Evolutionary conservation across 2,329 filamentous ascomycete species (phyloP).

Genomic region (Ophiocordyceps sinensis): DNA sequence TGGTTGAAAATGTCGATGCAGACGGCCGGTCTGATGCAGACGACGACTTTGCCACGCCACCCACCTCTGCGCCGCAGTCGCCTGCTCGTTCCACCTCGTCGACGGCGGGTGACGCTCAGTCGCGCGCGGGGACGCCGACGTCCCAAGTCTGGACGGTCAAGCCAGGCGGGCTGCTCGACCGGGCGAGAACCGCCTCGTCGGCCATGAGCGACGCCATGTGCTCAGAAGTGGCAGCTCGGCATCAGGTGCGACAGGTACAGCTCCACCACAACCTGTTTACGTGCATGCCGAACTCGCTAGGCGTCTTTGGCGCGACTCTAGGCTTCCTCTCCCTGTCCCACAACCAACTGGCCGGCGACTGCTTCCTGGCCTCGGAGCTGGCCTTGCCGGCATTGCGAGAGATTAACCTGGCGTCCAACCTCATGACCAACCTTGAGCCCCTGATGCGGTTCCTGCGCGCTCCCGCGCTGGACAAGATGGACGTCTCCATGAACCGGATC

Average conservation of each 20-base stretch:
- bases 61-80: slow-evolving; percentile 36
- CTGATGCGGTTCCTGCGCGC: slow-evolving; percentile 56
- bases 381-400: slow-evolving; percentile 62
- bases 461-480: slow-evolving; percentile 59
- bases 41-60: slow-evolving; percentile 40
- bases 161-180: slow-evolving; percentile 50
- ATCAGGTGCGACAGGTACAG: slow-evolving; percentile 42
- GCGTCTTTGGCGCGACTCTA: slow-evolving; percentile 56
- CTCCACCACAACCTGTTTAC: slow-evolving; percentile 68
- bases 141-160: slow-evolving; percentile 37
- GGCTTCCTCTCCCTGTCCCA: slow-evolving; percentile 60
- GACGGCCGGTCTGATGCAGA: slow-evolving; percentile 36
- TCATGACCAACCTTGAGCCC: slow-evolving; percentile 54
- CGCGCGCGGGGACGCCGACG: slow-evolving; percentile 28
- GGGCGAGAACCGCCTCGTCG: slow-evolving; percentile 50
- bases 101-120: slow-evolving; percentile 27
- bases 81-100: slow-evolving; percentile 33
- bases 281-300: slow-evolving; percentile 54
- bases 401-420: slow-evolving; percentile 61
- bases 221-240: slow-evolving; percentile 38
- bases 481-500: slow-evolving; percentile 74
- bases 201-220: slow-evolving; percentile 42
- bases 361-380: slow-evolving; percentile 51
- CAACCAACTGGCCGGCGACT: slow-evolving; percentile 53
- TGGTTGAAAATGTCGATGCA: slow-evolving; percentile 19